Conservation (phyloP, 2,329 filamentous ascomycete species). For the Fusarium oligoseptatum region DNA sequence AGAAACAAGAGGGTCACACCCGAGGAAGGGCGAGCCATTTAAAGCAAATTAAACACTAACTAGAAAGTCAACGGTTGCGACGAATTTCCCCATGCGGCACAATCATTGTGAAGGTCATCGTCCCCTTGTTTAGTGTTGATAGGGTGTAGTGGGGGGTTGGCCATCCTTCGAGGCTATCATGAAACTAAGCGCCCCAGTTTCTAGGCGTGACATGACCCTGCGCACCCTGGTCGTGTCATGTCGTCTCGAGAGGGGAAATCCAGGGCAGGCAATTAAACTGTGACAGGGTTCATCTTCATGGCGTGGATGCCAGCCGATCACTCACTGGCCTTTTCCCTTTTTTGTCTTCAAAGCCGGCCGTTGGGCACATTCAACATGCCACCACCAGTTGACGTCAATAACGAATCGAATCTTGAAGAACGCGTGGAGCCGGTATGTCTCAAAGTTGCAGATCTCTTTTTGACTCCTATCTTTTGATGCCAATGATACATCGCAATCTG, state of each 20-base stretch:
- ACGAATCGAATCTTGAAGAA: not conserved
- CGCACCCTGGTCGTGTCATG: constrained; percentile 29
- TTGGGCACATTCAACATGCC: not conserved
- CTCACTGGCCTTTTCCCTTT: constrained; percentile 8
- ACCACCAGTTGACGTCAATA: constrained; percentile 8
- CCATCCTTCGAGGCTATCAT: constrained; percentile 40
- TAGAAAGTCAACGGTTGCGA: constrained; percentile 12
- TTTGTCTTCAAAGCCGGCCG: constrained; percentile 4
- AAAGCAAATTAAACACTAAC: constrained; percentile 35
- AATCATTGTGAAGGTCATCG: constrained; percentile 21
- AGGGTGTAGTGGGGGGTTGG: constrained; percentile 33
- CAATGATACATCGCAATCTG: constrained; percentile 7
- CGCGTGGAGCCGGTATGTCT: constrained; percentile 13
- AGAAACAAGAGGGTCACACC: constrained; percentile 6
- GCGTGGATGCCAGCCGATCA: constrained; percentile 30
- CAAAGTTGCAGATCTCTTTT: constrained; percentile 19
- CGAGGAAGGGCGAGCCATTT: constrained; percentile 40
- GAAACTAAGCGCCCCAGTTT: constrained; percentile 40
- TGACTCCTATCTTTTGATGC: constrained; percentile 15
- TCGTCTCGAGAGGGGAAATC: constrained; percentile 35
- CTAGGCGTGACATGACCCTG: constrained; percentile 23
- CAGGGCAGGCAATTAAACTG: constrained; percentile 39
- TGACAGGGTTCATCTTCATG: constrained; percentile 21
- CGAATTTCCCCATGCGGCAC: constrained; percentile 26
- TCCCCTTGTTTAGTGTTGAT: constrained; percentile 43